Conservation (phyloP, 305 asterid genomes). For the Fraxinus platypoda region DNA sequence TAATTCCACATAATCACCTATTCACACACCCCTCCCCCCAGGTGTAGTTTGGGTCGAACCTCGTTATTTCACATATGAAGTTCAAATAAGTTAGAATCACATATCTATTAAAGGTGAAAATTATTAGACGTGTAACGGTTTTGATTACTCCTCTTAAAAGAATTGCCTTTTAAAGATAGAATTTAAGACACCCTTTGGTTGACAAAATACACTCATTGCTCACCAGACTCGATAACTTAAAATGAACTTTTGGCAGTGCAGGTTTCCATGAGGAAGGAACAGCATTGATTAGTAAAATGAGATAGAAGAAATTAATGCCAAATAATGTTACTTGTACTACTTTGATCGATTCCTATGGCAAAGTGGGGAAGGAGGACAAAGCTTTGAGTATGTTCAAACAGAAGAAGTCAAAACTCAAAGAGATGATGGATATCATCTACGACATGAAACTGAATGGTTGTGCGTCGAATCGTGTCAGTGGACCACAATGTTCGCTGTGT, state of each 20-base stretch:
- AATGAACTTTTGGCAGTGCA: conserved; percentile 91
- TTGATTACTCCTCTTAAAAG: neutral
- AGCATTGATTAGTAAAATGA: conserved; percentile 66
- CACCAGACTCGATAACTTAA: conserved; percentile 78
- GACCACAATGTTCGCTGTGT: conserved; percentile 80
- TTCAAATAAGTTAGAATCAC: no score
- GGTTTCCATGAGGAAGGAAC: conserved; percentile 87
- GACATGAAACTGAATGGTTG: conserved; percentile 88
- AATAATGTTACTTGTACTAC: conserved; percentile 88
- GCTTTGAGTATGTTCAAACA: conserved; percentile 61
- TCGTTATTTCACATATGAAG: neutral
- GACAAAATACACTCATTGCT: conserved; percentile 31
- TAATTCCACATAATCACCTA: no score
- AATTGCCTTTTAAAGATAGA: neutral
- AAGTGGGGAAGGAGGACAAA: conserved; percentile 67
- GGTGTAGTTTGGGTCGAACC: no score
- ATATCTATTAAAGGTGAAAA: neutral
- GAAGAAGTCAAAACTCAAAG: conserved; percentile 66
- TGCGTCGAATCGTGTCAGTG: conserved; percentile 78
- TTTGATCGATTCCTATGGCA: conserved; percentile 87
- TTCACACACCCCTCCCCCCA: no score
- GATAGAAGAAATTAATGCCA: conserved; percentile 69
- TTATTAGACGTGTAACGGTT: neutral
- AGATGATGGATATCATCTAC: conserved; percentile 66
- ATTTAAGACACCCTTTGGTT: neutral